phyloP scores from a whole-genome alignment of 768 basidiomycete species.

The Agaricus subrufescens region DNA sequence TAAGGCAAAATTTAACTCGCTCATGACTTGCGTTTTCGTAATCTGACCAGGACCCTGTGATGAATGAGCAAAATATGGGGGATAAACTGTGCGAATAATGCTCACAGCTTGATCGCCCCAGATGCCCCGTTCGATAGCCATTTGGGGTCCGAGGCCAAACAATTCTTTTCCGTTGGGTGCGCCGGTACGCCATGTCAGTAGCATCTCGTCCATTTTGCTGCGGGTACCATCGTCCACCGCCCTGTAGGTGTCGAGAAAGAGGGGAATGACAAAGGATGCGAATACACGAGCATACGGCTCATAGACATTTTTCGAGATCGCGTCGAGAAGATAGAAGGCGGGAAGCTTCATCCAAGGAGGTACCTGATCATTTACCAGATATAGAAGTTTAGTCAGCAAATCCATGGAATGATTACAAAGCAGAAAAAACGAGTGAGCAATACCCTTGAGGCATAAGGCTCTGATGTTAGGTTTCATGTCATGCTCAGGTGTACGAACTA shows the following conservation, averaged over 20 bases:
- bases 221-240: slow-evolving; percentile 81
- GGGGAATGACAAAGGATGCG: slow-evolving; percentile 70
- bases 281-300: slow-evolving; percentile 89
- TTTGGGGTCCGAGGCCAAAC: slow-evolving; percentile 77
- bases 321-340: slow-evolving; percentile 91
- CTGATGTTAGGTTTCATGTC: slow-evolving; percentile 18
- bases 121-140: slow-evolving; percentile 78
- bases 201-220: slow-evolving; percentile 97
- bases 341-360: slow-evolving; percentile 89
- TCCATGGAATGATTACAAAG: slow-evolving; percentile 36
- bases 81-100: background rate
- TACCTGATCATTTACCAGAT: slow-evolving; percentile 56
- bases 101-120: slow-evolving; percentile 54
- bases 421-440: slow-evolving; percentile 19
- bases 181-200: slow-evolving; percentile 90
- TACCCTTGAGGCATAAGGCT: slow-evolving; percentile 15
- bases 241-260: slow-evolving; percentile 86
- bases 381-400: slow-evolving; percentile 66
- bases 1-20: slow-evolving; percentile 78
- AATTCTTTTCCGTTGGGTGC: slow-evolving; percentile 77
- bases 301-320: slow-evolving; percentile 94
- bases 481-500: slow-evolving; percentile 26
- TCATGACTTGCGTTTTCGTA: slow-evolving; percentile 74
- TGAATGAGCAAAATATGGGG: slow-evolving; percentile 8
- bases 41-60: slow-evolving; percentile 40